phyloP scores from a whole-genome alignment of 768 basidiomycete genomes.

The Dendrothele bispora region DNA sequence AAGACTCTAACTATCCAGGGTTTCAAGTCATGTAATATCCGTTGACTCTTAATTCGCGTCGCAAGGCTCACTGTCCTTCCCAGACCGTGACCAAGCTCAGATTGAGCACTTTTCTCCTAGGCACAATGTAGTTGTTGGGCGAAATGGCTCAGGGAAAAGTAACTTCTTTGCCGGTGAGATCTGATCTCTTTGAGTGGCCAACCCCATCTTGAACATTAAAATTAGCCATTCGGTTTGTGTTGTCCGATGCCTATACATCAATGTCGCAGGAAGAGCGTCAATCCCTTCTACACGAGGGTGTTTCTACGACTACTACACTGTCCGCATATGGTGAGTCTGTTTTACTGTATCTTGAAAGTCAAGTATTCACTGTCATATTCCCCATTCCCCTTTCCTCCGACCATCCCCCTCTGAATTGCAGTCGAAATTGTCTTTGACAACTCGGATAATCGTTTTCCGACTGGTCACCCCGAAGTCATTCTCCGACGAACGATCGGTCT shows the following conservation, averaged over 20 bases:
- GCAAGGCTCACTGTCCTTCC: constrained; percentile 12
- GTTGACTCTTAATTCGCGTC: not conserved
- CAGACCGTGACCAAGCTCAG: constrained; percentile 85
- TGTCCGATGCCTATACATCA: constrained; percentile 96
- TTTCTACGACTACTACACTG: constrained; percentile 82
- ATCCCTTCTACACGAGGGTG: constrained; percentile 91
- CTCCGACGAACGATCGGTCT: constrained; percentile 92
- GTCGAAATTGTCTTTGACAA: constrained; percentile 98
- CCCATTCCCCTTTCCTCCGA: not conserved
- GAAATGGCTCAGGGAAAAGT: constrained; percentile 98
- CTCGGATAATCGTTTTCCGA: constrained; percentile 90
- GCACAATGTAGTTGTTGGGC: constrained; percentile 95
- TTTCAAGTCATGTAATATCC: constrained; percentile 91
- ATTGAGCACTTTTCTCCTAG: constrained; percentile 93
- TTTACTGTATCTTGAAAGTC: too few species aligned
- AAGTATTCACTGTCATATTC: constrained; percentile 12
- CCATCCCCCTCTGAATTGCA: constrained; percentile 27
- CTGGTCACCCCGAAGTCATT: constrained; percentile 82
- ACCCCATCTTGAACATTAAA: not conserved
- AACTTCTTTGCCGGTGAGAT: constrained; percentile 93
- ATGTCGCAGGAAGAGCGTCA: constrained; percentile 93
- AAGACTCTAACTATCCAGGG: constrained; percentile 91
- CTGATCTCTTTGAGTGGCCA: not conserved
- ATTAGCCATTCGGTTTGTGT: constrained; percentile 92
- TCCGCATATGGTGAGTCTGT: constrained; percentile 89